These are phyloP conservation scores for Oryza glumipatula DNA, from an alignment of 176 grass and related monocot genomes.

Conservation along the genomic window DNA sequence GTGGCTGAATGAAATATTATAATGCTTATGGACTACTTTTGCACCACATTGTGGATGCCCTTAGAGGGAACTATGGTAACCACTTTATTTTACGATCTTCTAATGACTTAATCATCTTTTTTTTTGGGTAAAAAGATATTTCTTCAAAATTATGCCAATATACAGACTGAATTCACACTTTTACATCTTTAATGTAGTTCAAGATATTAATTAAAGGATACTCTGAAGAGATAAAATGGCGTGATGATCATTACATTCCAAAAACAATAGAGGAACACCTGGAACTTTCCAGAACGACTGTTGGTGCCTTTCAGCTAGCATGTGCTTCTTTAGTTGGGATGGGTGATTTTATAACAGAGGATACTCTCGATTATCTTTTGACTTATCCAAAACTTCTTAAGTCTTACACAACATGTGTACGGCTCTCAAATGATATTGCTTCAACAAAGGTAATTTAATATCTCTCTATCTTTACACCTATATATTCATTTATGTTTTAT, in stretches of 20 bases:
- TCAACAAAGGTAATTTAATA: conserved; percentile 27
- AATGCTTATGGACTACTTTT: too few species aligned
- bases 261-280: conserved; percentile 42
- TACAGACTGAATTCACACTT: too few species aligned
- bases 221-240: conserved; percentile 36
- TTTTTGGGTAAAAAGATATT: too few species aligned
- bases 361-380: conserved; percentile 36
- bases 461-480: background rate
- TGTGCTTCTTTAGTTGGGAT: conserved; percentile 39
- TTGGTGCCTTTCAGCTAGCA: background rate
- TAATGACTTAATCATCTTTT: too few species aligned
- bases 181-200: background rate
- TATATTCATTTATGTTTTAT: too few species aligned
- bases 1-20: too few species aligned
- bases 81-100: too few species aligned
- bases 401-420: background rate
- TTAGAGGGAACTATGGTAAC: too few species aligned
- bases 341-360: conserved; percentile 25
- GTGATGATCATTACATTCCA: conserved; percentile 17
- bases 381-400: conserved; percentile 27
- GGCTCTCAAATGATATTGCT: conserved; percentile 35
- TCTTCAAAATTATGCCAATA: too few species aligned
- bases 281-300: background rate
- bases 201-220: background rate
- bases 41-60: too few species aligned